Percentiles rank a stretch among this genome's conserved stretches.
These are phyloP conservation scores for Hemileccinum impolitum DNA, from an alignment of 768 basidiomycete species.

Conservation along the genomic window DNA sequence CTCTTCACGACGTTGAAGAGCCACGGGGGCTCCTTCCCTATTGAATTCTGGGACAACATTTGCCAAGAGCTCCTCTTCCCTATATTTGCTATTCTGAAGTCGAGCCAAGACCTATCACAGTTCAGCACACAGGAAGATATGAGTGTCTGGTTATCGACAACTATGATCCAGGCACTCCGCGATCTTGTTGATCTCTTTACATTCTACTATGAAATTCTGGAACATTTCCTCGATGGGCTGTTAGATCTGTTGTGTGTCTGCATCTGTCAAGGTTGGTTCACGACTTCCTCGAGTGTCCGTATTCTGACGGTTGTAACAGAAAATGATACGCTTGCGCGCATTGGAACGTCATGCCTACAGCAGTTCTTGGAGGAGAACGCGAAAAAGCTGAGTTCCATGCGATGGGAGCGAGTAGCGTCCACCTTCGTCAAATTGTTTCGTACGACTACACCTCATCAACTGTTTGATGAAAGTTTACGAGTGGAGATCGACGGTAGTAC, in stretches of 20 bases:
- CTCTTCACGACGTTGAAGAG: conserved; percentile 91
- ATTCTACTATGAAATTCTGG: conserved; percentile 88
- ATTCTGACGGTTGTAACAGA: conserved; percentile 47
- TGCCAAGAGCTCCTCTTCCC: conserved; percentile 97
- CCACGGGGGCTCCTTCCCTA: conserved; percentile 78
- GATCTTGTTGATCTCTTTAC: conserved; percentile 96
- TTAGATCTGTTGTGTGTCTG: conserved; percentile 92
- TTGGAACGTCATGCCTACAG: conserved; percentile 96
- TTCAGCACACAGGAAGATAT: conserved; percentile 98
- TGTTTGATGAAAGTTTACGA: conserved; percentile 92
- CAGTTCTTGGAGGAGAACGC: conserved; percentile 94
- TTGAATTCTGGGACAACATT: conserved; percentile 97
- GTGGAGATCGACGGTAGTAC: conserved; percentile 68
- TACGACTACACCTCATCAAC: conserved; percentile 94
- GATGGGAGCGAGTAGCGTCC: conserved; percentile 89
- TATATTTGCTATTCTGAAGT: conserved; percentile 94
- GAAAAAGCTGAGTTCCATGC: conserved; percentile 71
- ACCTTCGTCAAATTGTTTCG: conserved; percentile 96
- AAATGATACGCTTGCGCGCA: conserved; percentile 95
- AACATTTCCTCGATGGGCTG: conserved; percentile 88
- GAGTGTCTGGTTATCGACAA: conserved; percentile 99
- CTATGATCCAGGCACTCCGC: conserved; percentile 96
- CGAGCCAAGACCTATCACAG: conserved; percentile 85
- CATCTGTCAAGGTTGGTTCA: conserved; percentile 86
- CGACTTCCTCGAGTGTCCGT: neutral